Conservation (phyloP, 257 asterid species). For the Forsythia suspensa region DNA sequence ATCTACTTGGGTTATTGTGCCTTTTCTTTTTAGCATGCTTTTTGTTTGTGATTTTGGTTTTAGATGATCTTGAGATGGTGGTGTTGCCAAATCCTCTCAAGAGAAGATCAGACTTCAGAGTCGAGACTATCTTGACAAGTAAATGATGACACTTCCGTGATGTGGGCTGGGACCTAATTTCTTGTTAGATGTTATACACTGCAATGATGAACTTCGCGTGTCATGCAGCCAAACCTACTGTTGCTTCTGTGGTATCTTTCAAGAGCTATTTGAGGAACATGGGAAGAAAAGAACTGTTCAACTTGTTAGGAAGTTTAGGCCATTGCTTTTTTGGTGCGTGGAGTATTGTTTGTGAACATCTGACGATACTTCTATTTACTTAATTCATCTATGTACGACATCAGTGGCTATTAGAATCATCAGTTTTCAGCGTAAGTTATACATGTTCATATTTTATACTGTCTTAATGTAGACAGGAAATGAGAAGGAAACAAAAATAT, state of each 20-base stretch:
- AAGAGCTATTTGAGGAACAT: not conserved
- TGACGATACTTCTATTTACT: not conserved
- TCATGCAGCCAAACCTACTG: not conserved
- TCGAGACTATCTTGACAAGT: not conserved
- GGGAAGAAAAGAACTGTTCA: not conserved
- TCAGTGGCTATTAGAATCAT: no score
- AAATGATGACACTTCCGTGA: not conserved
- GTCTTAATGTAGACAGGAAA: not conserved
- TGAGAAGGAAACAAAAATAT: not conserved
- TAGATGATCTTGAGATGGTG: not conserved
- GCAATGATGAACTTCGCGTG: not conserved
- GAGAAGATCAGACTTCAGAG: not conserved
- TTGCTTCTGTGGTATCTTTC: not conserved
- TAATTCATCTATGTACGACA: not conserved
- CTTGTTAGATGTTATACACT: not conserved
- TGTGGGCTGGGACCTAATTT: not conserved
- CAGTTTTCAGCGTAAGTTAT: not conserved
- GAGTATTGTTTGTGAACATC: not conserved
- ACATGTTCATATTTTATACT: not conserved
- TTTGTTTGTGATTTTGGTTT: not conserved
- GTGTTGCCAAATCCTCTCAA: not conserved
- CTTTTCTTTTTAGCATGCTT: not conserved
- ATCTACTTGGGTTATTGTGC: not conserved
- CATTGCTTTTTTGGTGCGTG: not conserved
- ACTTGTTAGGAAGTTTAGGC: not conserved